Evolutionary conservation across 495 filamentous ascomycete genomes (phyloP).

Genomic region (Penicillium paradoxum): DNA sequence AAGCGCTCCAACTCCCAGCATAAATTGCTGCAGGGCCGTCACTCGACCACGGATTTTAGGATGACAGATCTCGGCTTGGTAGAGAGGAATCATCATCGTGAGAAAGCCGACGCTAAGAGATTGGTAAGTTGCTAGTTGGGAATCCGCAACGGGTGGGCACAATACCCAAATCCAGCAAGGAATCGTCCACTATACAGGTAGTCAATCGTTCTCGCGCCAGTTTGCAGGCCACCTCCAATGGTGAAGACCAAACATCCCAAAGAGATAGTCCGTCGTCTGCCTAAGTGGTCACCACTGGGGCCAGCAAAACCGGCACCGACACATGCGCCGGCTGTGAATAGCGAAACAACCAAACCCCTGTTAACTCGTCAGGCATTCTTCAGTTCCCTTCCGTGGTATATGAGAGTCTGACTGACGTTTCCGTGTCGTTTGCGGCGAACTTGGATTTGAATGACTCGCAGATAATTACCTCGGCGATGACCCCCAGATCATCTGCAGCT

Average conservation of each 20-base stretch:
- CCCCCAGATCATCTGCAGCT: constrained; percentile 46
- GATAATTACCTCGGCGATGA: constrained; percentile 57
- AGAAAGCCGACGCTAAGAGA: constrained; percentile 51
- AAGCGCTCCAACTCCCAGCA: constrained; percentile 41
- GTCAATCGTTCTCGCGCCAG: constrained; percentile 32
- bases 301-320: constrained; percentile 37
- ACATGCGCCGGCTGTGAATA: constrained; percentile 56
- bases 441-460: constrained; percentile 44
- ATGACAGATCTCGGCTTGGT: constrained; percentile 44
- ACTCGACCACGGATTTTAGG: constrained; percentile 42
- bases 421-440: constrained; percentile 48
- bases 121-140: not conserved
- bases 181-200: constrained; percentile 41
- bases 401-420: constrained; percentile 43
- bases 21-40: constrained; percentile 41
- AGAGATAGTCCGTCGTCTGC: constrained; percentile 41
- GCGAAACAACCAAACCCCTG: constrained; percentile 61
- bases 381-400: not conserved
- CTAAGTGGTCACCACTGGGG: constrained; percentile 35
- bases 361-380: not conserved
- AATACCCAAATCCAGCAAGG: constrained; percentile 46
- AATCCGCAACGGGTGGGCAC: constrained; percentile 32
- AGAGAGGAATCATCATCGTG: constrained; percentile 48
- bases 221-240: constrained; percentile 41
- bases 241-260: constrained; percentile 41